phyloP scores from a whole-genome alignment of 2,329 filamentous ascomycete genomes.

The Neofusicoccum cordaticola region DNA sequence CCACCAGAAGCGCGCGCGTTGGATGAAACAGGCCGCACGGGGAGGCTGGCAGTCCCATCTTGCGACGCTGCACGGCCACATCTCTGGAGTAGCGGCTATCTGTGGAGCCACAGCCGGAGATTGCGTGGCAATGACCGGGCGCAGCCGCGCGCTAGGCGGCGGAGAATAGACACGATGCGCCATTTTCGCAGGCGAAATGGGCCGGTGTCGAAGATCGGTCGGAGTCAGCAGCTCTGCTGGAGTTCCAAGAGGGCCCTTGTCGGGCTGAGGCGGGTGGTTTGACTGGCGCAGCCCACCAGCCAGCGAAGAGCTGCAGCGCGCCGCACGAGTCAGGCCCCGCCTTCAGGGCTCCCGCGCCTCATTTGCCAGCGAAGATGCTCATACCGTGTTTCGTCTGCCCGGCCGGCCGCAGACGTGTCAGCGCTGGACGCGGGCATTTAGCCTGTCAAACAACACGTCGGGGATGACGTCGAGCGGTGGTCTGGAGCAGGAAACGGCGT shows the following conservation, averaged over 20 bases:
- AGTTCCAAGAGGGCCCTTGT: background rate
- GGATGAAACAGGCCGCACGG: background rate
- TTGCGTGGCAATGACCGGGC: background rate
- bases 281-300: background rate
- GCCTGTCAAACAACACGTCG: background rate
- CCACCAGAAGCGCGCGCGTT: background rate
- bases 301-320: slow-evolving; percentile 4
- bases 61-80: background rate
- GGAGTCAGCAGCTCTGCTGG: background rate
- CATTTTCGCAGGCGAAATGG: background rate
- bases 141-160: background rate
- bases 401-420: background rate
- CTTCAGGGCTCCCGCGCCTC: background rate
- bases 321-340: background rate
- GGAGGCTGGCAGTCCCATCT: background rate
- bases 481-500: background rate
- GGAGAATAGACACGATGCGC: background rate
- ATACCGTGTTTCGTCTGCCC: background rate
- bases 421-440: background rate
- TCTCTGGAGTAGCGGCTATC: background rate
- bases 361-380: background rate
- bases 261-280: background rate
- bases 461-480: background rate
- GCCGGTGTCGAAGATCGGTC: background rate
- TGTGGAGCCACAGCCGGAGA: slow-evolving; percentile 3